Conservation (phyloP, 257 asterid species). For the Primulina tabacum region DNA sequence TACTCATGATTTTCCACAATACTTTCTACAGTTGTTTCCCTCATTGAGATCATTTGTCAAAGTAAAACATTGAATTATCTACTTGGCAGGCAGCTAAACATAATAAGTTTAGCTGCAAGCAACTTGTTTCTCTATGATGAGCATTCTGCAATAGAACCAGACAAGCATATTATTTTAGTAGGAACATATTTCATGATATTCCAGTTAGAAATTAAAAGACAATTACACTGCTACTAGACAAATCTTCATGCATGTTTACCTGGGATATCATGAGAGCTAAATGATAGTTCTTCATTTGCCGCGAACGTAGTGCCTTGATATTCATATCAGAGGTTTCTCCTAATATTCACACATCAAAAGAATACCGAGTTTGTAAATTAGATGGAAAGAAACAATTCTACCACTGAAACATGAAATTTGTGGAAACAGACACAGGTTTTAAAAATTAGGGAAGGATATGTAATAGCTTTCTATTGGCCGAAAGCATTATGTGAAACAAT, state of each 20-base stretch:
- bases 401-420: not conserved
- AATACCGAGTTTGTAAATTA: conserved; percentile 6
- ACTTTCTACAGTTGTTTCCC: no score
- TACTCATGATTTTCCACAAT: no score
- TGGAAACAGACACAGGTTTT: not conserved
- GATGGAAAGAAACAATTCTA: conserved; percentile 8
- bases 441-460: not conserved
- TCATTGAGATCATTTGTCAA: no score
- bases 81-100: no score
- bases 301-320: conserved; percentile 59
- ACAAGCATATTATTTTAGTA: not conserved
- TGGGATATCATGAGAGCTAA: conserved; percentile 87
- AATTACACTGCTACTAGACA: conserved; percentile 15
- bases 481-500: no score
- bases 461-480: no score
- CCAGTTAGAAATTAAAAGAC: not conserved
- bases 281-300: conserved; percentile 94
- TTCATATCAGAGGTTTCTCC: conserved; percentile 75
- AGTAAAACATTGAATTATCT: no score
- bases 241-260: conserved; percentile 42
- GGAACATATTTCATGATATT: not conserved
- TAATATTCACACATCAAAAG: conserved; percentile 29
- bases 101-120: not conserved
- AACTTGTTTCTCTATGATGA: not conserved
- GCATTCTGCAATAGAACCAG: conserved; percentile 1